Base-by-base conservation (phyloP, 352 stramenopile species). In the Globisporangium nunn region DNA sequence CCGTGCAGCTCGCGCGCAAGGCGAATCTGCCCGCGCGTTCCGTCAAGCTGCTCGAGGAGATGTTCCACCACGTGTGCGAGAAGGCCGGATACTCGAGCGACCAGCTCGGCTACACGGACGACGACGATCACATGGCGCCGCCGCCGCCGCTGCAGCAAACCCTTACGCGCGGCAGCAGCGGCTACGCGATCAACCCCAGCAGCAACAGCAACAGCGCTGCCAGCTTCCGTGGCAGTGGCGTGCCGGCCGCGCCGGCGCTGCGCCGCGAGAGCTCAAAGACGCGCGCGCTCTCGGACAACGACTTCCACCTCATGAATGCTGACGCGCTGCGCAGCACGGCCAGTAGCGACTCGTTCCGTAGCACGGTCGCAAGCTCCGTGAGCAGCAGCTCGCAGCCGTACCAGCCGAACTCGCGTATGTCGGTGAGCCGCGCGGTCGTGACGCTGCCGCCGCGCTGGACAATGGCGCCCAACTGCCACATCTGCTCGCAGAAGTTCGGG, bases 31-130 rank as follows among this genome's bases (percentile, higher is more conserved):
- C 81, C 5, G 47, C 62, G 52, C 77, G 80, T 31, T 88, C 78
- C n/a, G 47, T 93, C 37, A 81, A 85, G 15, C 61, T 95, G 37
- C 64, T 95, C 0, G 85, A 95, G 54, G 85, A 95, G 44, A 95
- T 95, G 85, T 89, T 88, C 54, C 78, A 87, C 55, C 85, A 95
- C 56, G 82, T 95, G 35, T 91, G 80, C 56, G 67, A 81, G 31
- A 87, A 88, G 52, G 66, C 76, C 35, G 78, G 79, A 1, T 68
- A 86, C 31, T 68, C 76, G 17, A 52, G 31, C 43, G 78, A 88
- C 54, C 71, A 81, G 6, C 55, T 88, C n/a, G 76, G 74, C 31
- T 69, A 78, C 12, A 66, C 80, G 41, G 75, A 82, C 37, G 39
- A 50, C 1, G 12, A 56, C n/a, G 48, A 55, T 10, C n/a, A 28